Evolutionary conservation across 2,329 filamentous ascomycete species (phyloP), one percentile per base, ranked within the genome.

Genomic region (Talaromyces albobiverticillius): DNA sequence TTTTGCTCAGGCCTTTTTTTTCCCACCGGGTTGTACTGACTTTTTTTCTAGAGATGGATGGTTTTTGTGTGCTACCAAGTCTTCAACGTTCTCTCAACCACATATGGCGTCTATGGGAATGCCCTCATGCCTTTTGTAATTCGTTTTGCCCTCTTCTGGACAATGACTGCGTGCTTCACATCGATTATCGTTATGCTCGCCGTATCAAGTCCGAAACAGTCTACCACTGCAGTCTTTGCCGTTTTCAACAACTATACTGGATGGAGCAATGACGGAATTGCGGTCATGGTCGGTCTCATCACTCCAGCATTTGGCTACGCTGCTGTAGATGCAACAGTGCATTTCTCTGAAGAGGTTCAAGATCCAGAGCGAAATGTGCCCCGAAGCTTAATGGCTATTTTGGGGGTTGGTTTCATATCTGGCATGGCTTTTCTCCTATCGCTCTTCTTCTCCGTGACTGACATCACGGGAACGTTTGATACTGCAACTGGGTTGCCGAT

Each of bases 261-360:
- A 2, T 82, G 79, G 63, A 73, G 72, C 3, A 67, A 71, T 9
- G n/a, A n/a, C n/a, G 69, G 74, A 0, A 82, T 82, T 66, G 72
- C 76, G 4, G 77, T 79, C 0, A 76, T 82, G 26, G 66, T 83
- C 18, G 81, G 80, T 2, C 73, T 83, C 11, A 61, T 83, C 5
- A 79, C 83, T 59, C 73, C 76, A 41, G 77, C 76, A 1, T 82
- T 82, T 54, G 79, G 78, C 26, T 80, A 82, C 79, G 80, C 77
- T 46, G 67, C 65, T 57, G 72, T 78, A 54, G 76, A 80, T 54
- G 73, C 77, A 0, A 76, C 76, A 0, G 66, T 72, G 0, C 80
- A 82, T 54, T 82, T 83, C 79, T 78, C 75, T 0, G 81, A 82
- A 61, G 81, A 83, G 58, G 77, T 83, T 59, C 74, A 74, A 46